These are phyloP conservation scores for Biscogniauxia marginata DNA, from an alignment of 2,329 filamentous ascomycete genomes.

Conservation along the genomic window DNA sequence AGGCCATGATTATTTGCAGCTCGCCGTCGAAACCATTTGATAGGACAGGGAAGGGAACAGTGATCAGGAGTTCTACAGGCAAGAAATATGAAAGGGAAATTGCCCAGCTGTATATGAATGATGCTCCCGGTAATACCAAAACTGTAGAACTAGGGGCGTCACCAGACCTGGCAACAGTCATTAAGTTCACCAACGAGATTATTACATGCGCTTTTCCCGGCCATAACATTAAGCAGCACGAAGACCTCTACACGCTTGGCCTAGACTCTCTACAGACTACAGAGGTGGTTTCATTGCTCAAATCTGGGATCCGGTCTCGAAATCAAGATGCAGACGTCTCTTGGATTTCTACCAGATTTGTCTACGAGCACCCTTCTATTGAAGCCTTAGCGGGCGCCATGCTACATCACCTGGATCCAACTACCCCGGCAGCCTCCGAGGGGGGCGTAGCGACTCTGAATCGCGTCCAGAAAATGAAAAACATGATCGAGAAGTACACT, in stretches of 20 bases:
- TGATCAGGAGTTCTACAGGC: conserved; percentile 4
- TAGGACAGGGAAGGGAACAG: conserved; percentile 8
- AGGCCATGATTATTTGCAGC: not conserved
- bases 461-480: conserved; percentile 1
- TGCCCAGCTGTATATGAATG: conserved; percentile 1
- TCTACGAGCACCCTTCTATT: conserved; percentile 18
- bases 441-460: not conserved
- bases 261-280: conserved; percentile 17
- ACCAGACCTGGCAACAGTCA: not conserved
- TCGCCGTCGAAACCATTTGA: conserved; percentile 5
- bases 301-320: conserved; percentile 7
- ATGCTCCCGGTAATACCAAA: not conserved
- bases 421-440: not conserved
- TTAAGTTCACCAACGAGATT: conserved; percentile 6
- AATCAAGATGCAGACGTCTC: not conserved
- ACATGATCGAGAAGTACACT: conserved; percentile 8
- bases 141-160: not conserved
- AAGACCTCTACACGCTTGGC: conserved; percentile 18
- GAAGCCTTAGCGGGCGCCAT: conserved; percentile 5
- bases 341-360: conserved; percentile 6
- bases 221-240: not conserved
- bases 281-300: conserved; percentile 14
- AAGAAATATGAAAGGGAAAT: conserved; percentile 6
- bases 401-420: not conserved
- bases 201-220: conserved; percentile 8